phyloP scores from a whole-genome alignment of 257 asterid genomes.

The Penstemon davidsonii region DNA sequence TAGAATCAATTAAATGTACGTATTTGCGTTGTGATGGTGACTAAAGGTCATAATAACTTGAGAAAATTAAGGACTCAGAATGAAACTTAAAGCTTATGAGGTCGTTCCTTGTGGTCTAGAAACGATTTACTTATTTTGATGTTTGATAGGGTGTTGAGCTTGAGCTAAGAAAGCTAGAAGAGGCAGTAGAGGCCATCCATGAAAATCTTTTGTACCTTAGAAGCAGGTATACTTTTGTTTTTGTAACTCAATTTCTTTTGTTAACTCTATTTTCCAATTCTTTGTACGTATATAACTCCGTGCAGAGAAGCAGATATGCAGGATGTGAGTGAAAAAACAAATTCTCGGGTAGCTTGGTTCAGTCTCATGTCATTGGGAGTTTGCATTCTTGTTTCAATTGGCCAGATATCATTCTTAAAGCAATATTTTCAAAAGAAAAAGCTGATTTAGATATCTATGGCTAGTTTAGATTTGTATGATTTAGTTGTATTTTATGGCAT shows the following conservation, averaged over 20 bases:
- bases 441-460: constrained; percentile 72
- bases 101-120: constrained; percentile 1
- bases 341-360: constrained; percentile 76
- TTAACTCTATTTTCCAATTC: constrained; percentile 23
- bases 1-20: neutral
- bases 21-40: neutral
- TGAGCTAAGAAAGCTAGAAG: constrained; percentile 89
- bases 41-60: constrained; percentile 8
- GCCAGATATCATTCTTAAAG: constrained; percentile 65
- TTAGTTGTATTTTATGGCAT: constrained; percentile 25
- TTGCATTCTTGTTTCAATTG: constrained; percentile 57
- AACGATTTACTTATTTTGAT: constrained; percentile 28
- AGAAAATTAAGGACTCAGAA: constrained; percentile 10
- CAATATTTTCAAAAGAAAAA: constrained; percentile 81
- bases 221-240: constrained; percentile 51
- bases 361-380: constrained; percentile 70
- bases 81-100: constrained; percentile 5
- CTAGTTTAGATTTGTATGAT: constrained; percentile 31
- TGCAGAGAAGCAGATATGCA: constrained; percentile 83
- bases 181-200: constrained; percentile 82
- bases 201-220: constrained; percentile 73
- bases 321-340: constrained; percentile 60
- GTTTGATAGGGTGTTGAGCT: constrained; percentile 80
- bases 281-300: constrained; percentile 6
- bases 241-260: constrained; percentile 18